Evolutionary conservation across 1,284 basidiomycete genomes (phyloP).

Genomic region (Boletus sp.): DNA sequence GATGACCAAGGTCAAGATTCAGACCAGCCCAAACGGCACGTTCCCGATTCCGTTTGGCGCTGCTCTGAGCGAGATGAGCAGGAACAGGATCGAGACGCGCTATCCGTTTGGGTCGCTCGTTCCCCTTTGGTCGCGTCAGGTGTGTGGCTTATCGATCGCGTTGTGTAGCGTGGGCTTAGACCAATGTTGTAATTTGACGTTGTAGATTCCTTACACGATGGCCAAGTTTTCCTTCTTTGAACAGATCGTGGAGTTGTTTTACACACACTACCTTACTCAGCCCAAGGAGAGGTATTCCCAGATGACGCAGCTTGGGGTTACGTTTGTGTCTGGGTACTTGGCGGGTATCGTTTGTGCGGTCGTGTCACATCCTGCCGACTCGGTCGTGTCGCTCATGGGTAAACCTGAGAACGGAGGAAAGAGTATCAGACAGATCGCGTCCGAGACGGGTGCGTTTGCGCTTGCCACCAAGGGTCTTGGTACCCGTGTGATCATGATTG

Average conservation of each 20-base stretch:
- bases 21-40: constrained; percentile 71
- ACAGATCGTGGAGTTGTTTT: constrained; percentile 77
- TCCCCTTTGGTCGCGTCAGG: constrained; percentile 84
- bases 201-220: constrained; percentile 84
- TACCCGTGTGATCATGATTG: constrained; percentile 81
- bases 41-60: constrained; percentile 75
- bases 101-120: constrained; percentile 82
- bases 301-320: constrained; percentile 76
- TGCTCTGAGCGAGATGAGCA: constrained; percentile 70
- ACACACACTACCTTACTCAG: constrained; percentile 72
- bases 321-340: constrained; percentile 81
- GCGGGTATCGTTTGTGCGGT: constrained; percentile 83
- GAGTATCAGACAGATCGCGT: constrained; percentile 63
- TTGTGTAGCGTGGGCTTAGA: background rate
- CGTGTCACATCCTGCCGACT: constrained; percentile 83
- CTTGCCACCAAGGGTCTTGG: constrained; percentile 81
- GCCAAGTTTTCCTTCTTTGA: constrained; percentile 89
- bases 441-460: constrained; percentile 62
- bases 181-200: background rate
- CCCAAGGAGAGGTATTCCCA: constrained; percentile 76
- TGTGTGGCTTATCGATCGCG: constrained; percentile 34
- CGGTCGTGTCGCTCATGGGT: constrained; percentile 78
- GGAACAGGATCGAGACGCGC: constrained; percentile 65
- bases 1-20: constrained; percentile 87
- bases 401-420: constrained; percentile 81